Evolutionary conservation across 441 rosid species (phyloP).

Genomic region (Gossypium aridum): DNA sequence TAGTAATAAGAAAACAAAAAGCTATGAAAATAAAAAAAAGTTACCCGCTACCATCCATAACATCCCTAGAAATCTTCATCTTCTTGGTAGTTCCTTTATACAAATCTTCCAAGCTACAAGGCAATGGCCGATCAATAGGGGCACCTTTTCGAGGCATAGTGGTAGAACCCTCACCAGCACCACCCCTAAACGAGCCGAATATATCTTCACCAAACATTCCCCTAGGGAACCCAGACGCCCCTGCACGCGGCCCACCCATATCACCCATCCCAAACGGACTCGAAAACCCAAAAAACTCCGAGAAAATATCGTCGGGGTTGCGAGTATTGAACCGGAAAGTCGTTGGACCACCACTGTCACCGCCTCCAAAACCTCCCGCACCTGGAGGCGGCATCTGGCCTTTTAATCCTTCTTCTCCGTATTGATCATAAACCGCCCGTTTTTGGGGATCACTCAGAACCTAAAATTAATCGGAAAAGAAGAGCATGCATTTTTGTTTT

Average conservation of each 20-base stretch:
- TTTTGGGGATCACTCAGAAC: conserved; percentile 80
- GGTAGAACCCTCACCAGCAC: conserved; percentile 43
- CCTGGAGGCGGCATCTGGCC: conserved; percentile 69
- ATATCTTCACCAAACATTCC: conserved; percentile 60
- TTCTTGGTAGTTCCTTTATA: conserved; percentile 71
- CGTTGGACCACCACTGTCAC: conserved; percentile 29
- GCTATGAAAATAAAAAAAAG: background rate
- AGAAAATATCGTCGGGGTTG: conserved; percentile 70
- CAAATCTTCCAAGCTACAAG: conserved; percentile 73
- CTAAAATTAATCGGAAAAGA: conserved; percentile 18
- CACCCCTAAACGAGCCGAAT: conserved; percentile 37
- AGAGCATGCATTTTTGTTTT: too few species aligned
- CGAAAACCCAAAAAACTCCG: conserved; percentile 66
- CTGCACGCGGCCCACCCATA: conserved; percentile 40
- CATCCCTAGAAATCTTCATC: conserved; percentile 79
- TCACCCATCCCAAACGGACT: conserved; percentile 52
- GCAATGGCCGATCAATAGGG: conserved; percentile 52
- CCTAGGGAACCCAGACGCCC: conserved; percentile 39
- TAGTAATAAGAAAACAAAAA: too few species aligned
- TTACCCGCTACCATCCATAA: conserved; percentile 49
- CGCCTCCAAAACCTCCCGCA: conserved; percentile 35
- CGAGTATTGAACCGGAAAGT: conserved; percentile 60
- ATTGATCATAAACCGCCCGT: conserved; percentile 67
- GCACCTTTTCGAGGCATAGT: conserved; percentile 44
- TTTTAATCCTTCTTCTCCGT: conserved; percentile 80